Conservation (phyloP, 768 basidiomycete genomes). For the Boletus rubroflammeus region DNA sequence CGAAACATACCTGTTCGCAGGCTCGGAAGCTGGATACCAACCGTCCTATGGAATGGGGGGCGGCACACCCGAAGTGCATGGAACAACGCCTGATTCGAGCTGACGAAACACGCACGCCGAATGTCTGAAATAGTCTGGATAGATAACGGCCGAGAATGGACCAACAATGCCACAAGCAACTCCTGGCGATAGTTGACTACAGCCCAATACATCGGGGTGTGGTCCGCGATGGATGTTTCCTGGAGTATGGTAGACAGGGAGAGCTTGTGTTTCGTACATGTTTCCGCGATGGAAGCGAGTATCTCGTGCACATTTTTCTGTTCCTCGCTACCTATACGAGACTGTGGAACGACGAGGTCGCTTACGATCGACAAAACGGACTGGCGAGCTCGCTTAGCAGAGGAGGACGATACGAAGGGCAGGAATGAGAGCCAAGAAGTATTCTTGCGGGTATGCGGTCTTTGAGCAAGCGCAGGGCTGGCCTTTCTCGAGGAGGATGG, state of each 20-base stretch:
- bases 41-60: constrained; percentile 22
- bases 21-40: constrained; percentile 17
- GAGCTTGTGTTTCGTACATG: constrained; percentile 50
- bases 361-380: constrained; percentile 51
- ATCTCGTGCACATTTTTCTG: constrained; percentile 33
- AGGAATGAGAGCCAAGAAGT: constrained; percentile 30
- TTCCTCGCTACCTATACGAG: not conserved
- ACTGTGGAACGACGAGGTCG: constrained; percentile 41
- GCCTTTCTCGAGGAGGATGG: not conserved
- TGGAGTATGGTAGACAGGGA: constrained; percentile 32
- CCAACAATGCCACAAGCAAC: constrained; percentile 50
- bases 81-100: constrained; percentile 27
- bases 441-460: constrained; percentile 3
- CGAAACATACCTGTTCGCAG: constrained; percentile 20
- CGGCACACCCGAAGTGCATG: constrained; percentile 24
- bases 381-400: constrained; percentile 44
- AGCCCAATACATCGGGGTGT: constrained; percentile 33
- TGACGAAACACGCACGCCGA: constrained; percentile 57
- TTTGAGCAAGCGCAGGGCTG: not conserved
- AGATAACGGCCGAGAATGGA: constrained; percentile 43
- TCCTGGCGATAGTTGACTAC: constrained; percentile 34
- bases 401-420: constrained; percentile 24
- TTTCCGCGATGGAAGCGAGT: constrained; percentile 58
- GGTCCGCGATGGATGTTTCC: constrained; percentile 19
- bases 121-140: constrained; percentile 53